Conservation (phyloP, 2,329 filamentous ascomycete genomes). For the Madurella mycetomatis region DNA sequence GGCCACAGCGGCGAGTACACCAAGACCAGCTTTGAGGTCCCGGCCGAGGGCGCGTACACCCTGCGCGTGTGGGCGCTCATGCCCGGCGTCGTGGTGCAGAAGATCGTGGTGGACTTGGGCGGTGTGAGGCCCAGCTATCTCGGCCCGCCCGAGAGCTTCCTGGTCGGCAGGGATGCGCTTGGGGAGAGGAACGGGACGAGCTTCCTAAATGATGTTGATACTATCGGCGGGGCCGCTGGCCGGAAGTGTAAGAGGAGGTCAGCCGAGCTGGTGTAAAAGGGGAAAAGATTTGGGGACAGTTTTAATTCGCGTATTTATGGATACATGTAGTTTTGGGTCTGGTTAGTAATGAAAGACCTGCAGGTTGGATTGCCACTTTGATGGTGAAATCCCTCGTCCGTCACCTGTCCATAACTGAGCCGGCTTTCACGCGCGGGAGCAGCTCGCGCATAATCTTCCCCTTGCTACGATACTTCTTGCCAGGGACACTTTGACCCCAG, state of each 20-base stretch:
- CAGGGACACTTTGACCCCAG: too few relatives aligned
- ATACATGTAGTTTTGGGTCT: too few relatives aligned
- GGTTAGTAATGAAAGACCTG: too few relatives aligned
- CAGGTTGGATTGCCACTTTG: too few relatives aligned
- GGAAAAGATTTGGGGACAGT: too few relatives aligned
- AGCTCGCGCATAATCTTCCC: too few relatives aligned
- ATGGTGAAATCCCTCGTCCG: too few relatives aligned
- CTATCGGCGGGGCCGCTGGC: constrained; percentile 13
- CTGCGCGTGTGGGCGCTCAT: constrained; percentile 49
- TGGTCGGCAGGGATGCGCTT: constrained; percentile 38
- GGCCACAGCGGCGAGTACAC: constrained; percentile 41
- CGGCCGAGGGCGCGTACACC: constrained; percentile 42
- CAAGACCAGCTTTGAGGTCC: constrained; percentile 40
- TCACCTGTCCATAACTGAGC: too few relatives aligned
- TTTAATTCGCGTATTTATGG: too few relatives aligned
- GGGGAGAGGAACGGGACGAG: constrained; percentile 37
- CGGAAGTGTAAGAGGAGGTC: neutral
- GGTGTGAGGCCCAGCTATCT: constrained; percentile 52
- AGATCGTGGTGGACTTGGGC: constrained; percentile 52
- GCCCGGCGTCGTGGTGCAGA: constrained; percentile 51
- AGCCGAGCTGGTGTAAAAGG: neutral
- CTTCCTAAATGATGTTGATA: constrained; percentile 30
- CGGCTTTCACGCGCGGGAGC: too few relatives aligned
- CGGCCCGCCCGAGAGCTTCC: constrained; percentile 53
- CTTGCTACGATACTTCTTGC: too few relatives aligned